Evolutionary conservation across 2,329 filamentous ascomycete species (phyloP).

Genomic region (Rhinocladiella similis): DNA sequence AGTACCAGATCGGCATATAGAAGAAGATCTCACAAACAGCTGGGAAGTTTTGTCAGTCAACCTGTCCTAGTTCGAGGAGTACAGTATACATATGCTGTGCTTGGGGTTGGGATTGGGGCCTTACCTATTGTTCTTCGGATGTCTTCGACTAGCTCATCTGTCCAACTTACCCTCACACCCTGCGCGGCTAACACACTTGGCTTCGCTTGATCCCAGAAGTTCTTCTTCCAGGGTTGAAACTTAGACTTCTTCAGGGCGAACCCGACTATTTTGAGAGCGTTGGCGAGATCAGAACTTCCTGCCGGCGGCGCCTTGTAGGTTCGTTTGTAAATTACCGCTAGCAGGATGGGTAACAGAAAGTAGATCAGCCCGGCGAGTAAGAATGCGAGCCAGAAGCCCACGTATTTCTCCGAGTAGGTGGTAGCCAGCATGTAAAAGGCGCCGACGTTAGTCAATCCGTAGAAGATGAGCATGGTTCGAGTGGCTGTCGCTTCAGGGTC

Average conservation of each 20-base stretch:
- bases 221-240: constrained; percentile 26
- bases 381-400: constrained; percentile 74
- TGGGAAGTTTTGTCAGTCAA: not conserved
- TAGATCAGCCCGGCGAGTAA: constrained; percentile 68
- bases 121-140: constrained; percentile 33
- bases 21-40: constrained; percentile 65
- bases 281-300: constrained; percentile 35
- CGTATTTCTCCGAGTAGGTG: constrained; percentile 69
- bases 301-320: constrained; percentile 35
- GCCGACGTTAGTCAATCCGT: constrained; percentile 69
- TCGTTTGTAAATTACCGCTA: constrained; percentile 35
- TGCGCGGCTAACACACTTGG: constrained; percentile 33
- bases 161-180: constrained; percentile 33
- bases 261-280: constrained; percentile 36
- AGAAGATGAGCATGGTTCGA: constrained; percentile 69
- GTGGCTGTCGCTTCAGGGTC: constrained; percentile 68
- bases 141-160: constrained; percentile 39
- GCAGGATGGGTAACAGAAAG: constrained; percentile 27
- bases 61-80: not conserved
- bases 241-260: constrained; percentile 37
- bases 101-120: too few species aligned
- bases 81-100: too few species aligned
- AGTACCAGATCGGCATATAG: constrained; percentile 55
- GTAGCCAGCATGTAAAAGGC: constrained; percentile 58
- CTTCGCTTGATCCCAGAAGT: constrained; percentile 36